Evolutionary conservation across 225 moss, liverwort and hornwort genomes (phyloP).

Genomic region (Antitrichia curtipendula): DNA sequence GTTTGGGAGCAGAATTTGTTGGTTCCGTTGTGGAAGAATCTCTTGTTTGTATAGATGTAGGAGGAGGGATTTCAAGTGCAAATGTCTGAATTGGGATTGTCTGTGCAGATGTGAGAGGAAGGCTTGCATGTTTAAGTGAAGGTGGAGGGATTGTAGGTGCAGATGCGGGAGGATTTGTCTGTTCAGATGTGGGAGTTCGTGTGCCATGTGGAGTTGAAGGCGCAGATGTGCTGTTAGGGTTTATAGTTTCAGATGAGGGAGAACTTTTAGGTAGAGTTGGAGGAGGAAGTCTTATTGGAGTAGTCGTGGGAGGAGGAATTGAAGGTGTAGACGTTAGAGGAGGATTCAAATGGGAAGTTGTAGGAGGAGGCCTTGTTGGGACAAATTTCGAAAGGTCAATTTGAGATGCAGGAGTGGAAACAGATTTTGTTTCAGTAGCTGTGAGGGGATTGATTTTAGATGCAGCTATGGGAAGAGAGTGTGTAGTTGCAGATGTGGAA

Average conservation of each 20-base stretch:
- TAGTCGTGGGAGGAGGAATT: background rate
- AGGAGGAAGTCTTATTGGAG: background rate
- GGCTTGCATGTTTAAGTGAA: background rate
- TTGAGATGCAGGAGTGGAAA: background rate
- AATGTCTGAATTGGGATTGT: background rate
- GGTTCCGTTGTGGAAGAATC: background rate
- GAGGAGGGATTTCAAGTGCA: background rate
- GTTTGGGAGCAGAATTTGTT: background rate
- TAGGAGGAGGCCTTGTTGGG: background rate
- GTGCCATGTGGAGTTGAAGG: background rate
- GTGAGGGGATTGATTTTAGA: background rate
- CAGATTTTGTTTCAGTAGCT: background rate
- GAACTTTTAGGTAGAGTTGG: background rate
- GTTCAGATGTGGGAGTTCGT: background rate
- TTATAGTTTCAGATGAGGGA: background rate
- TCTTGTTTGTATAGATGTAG: background rate
- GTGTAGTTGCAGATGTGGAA: background rate
- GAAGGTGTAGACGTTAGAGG: background rate
- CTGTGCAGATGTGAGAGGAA: background rate
- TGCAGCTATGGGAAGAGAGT: background rate
- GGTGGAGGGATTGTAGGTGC: background rate
- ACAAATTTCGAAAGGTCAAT: background rate
- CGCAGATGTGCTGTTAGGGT: background rate
- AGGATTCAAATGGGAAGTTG: background rate
- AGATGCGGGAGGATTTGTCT: background rate